These are phyloP conservation scores for Ceratocystis diversiconidia DNA, from an alignment of 2,329 filamentous ascomycete genomes.

Conservation along the genomic window DNA sequence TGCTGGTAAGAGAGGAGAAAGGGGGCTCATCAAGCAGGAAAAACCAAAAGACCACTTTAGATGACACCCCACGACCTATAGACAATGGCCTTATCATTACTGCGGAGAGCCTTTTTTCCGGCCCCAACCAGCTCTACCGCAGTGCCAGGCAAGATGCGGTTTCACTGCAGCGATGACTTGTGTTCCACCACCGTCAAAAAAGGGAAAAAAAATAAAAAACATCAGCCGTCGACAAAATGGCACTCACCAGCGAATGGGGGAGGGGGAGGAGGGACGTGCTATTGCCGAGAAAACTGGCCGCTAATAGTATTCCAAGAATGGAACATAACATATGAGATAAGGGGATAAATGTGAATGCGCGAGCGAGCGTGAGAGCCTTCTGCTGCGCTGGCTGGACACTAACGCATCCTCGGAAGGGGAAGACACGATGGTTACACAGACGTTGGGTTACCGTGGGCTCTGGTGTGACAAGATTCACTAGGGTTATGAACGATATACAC, in stretches of 20 bases:
- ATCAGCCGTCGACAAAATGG: background rate
- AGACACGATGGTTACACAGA: background rate
- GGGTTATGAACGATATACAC: accelerated
- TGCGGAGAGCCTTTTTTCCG: background rate
- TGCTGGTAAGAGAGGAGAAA: too few species aligned
- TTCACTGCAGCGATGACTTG: background rate
- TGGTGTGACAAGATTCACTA: background rate
- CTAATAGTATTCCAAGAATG: background rate
- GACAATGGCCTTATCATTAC: background rate
- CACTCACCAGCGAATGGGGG: background rate
- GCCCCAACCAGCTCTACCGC: background rate
- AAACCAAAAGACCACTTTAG: too few species aligned
- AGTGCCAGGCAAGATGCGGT: background rate
- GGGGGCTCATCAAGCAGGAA: too few species aligned
- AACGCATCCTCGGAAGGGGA: background rate
- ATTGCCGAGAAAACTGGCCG: background rate
- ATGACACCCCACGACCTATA: background rate
- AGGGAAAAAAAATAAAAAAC: too few species aligned
- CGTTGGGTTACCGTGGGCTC: background rate
- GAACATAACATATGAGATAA: background rate
- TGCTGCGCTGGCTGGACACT: too few species aligned
- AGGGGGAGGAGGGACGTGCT: background rate
- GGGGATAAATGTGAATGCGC: too few species aligned
- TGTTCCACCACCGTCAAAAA: background rate
- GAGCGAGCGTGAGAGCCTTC: too few species aligned